Evolutionary conservation across 2,329 filamentous ascomycete genomes (phyloP).

Genomic region (Huntiella omanensis): DNA sequence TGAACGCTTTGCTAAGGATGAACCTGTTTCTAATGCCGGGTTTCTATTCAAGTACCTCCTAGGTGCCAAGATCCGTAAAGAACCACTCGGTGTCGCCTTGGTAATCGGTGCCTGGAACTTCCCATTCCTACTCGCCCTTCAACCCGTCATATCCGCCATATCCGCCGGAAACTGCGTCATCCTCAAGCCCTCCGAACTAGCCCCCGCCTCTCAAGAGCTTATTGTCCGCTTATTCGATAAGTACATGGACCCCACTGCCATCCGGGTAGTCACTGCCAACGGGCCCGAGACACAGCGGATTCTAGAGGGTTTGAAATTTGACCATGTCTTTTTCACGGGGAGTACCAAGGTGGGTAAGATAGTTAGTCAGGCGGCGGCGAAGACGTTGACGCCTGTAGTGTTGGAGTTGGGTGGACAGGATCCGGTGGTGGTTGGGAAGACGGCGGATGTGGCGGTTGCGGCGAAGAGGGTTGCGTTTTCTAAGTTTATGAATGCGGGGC

Average conservation of each 20-base stretch:
- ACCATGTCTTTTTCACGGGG: conserved; percentile 29
- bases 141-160: conserved; percentile 24
- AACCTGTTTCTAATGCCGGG: conserved; percentile 15
- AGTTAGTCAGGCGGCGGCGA: conserved; percentile 23
- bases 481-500: conserved; percentile 25
- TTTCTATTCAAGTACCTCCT: conserved; percentile 17
- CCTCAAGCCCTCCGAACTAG: conserved; percentile 26
- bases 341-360: conserved; percentile 20
- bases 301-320: conserved; percentile 19
- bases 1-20: conserved; percentile 22
- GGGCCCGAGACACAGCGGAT: conserved; percentile 20
- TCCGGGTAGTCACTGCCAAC: conserved; percentile 19
- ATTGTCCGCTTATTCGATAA: conserved; percentile 22
- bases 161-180: conserved; percentile 23
- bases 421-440: conserved; percentile 23
- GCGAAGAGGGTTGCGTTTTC: conserved; percentile 24
- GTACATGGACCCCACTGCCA: conserved; percentile 23
- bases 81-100: conserved; percentile 25
- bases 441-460: conserved; percentile 23
- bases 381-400: conserved; percentile 24
- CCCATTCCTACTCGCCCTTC: conserved; percentile 21
- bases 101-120: conserved; percentile 30
- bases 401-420: conserved; percentile 28
- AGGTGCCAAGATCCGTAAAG: conserved; percentile 20
- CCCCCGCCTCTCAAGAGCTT: conserved; percentile 18